phyloP scores from a whole-genome alignment of 148 eudicot genomes.

The Oxyria digyna region DNA sequence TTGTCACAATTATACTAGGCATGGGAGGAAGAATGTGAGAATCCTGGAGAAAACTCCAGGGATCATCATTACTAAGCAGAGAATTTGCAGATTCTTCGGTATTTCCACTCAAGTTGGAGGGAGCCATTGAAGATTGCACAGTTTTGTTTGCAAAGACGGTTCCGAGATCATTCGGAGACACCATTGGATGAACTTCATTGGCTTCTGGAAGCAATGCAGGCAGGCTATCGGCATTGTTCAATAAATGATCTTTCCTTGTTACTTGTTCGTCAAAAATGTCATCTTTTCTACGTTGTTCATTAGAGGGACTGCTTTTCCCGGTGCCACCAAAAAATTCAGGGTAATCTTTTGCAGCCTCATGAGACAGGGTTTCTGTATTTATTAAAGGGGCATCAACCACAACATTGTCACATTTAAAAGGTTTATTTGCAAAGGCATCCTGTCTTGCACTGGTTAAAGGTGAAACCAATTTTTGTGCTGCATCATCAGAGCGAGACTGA shows the following conservation, averaged over 20 bases:
- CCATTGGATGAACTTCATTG: slow-evolving; percentile 15
- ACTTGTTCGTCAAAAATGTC: slow-evolving; percentile 18
- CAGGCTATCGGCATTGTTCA: slow-evolving; percentile 18
- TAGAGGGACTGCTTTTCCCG: neutral
- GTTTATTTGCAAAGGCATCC: slow-evolving; percentile 24
- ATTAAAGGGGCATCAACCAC: slow-evolving; percentile 18
- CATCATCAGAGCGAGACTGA: slow-evolving; percentile 15
- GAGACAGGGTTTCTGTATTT: slow-evolving; percentile 19
- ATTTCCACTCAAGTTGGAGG: slow-evolving; percentile 31
- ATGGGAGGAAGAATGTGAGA: slow-evolving; percentile 59
- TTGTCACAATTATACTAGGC: slow-evolving; percentile 42
- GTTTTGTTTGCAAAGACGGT: slow-evolving; percentile 14
- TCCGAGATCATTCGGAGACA: slow-evolving; percentile 21
- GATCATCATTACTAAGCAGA: slow-evolving; percentile 63
- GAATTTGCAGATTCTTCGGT: slow-evolving; percentile 33
- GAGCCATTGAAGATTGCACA: slow-evolving; percentile 17
- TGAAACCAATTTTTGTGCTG: slow-evolving; percentile 18
- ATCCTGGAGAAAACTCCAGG: slow-evolving; percentile 54
- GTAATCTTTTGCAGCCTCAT: slow-evolving; percentile 25
- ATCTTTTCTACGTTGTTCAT: slow-evolving; percentile 29
- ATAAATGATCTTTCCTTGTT: slow-evolving; percentile 1
- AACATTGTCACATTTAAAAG: slow-evolving; percentile 25
- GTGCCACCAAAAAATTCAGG: slow-evolving; percentile 16
- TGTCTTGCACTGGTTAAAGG: slow-evolving; percentile 27
- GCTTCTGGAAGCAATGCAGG: neutral